phyloP scores from a whole-genome alignment of 2,329 filamentous ascomycete species.

The Macrophomina phaseolina region DNA sequence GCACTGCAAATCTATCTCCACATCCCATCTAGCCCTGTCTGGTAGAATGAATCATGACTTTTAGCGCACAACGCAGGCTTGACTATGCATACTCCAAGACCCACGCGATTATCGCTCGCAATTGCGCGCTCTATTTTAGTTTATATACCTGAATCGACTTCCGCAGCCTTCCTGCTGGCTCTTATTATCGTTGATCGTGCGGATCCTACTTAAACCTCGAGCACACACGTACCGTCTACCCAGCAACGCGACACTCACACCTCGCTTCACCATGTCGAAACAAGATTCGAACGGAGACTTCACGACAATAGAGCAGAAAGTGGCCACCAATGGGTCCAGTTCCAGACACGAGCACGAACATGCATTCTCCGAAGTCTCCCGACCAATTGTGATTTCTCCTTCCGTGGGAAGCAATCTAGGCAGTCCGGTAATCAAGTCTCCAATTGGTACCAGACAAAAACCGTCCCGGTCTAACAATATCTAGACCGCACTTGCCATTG shows the following conservation, averaged over 20 bases:
- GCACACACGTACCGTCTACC: not conserved
- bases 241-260: too few relatives aligned
- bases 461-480: not conserved
- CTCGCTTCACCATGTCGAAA: not conserved
- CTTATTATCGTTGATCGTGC: not conserved
- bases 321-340: conserved; percentile 1
- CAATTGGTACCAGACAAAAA: not conserved
- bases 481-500: conserved; percentile 57
- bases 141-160: not conserved
- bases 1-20: conserved; percentile 5
- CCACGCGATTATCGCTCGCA: not conserved
- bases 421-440: conserved; percentile 3
- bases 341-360: not conserved
- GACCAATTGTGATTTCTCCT: conserved; percentile 38
- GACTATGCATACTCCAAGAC: conserved; percentile 13
- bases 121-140: not conserved
- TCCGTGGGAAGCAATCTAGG: conserved; percentile 34
- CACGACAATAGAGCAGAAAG: conserved; percentile 2
- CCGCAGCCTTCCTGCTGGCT: not conserved
- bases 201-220: too few relatives aligned
- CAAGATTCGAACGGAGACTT: conserved; percentile 4
- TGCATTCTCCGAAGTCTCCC: conserved; percentile 43
- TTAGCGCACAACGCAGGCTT: not conserved
- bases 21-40: not conserved
- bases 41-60: not conserved